Percentiles rank a stretch among this genome's conserved stretches.
Conservation (phyloP, 805 yeast species). For the Suhomyces canberraensis region DNA sequence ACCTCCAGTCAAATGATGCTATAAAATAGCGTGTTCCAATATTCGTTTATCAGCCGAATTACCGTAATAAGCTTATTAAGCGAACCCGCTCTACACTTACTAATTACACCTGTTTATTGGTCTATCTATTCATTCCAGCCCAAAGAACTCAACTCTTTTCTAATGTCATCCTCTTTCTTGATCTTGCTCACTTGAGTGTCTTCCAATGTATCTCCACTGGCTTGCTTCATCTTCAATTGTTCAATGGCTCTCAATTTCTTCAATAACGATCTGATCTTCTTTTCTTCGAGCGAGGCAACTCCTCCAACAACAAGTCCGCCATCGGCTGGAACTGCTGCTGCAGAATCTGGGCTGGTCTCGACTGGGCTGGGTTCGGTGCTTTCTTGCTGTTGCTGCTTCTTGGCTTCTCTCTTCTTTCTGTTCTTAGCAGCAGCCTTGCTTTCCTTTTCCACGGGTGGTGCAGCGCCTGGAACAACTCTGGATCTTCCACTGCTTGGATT, state of each 20-base stretch:
- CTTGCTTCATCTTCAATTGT: constrained; percentile 79
- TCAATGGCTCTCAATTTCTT: constrained; percentile 97
- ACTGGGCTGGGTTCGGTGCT: constrained; percentile 13
- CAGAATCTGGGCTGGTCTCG: constrained; percentile 10
- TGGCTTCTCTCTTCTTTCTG: constrained; percentile 70
- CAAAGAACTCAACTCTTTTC: constrained; percentile 65
- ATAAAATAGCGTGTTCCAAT: too few species aligned
- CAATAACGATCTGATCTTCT: constrained; percentile 83
- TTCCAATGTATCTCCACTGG: constrained; percentile 79
- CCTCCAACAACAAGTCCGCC: constrained; percentile 55
- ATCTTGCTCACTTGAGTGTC: constrained; percentile 91
- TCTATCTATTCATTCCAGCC: constrained; percentile 54
- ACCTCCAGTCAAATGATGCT: too few species aligned
- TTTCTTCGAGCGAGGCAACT: constrained; percentile 75
- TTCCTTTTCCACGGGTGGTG: constrained; percentile 43
- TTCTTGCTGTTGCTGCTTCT: constrained; percentile 23
- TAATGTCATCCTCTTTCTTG: constrained; percentile 76
- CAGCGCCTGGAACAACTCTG: constrained; percentile 58
- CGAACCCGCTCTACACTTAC: too few species aligned
- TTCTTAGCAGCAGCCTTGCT: constrained; percentile 69
- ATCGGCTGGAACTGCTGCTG: constrained; percentile 13
- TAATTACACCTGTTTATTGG: too few species aligned
- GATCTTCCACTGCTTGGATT: constrained; percentile 25
- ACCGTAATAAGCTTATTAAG: too few species aligned
- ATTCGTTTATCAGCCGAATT: too few species aligned